Percentiles rank a stretch among this genome's conserved stretches.
Evolutionary conservation across 1,284 basidiomycete genomes (phyloP).

Genomic region (Ustilago crameri): DNA sequence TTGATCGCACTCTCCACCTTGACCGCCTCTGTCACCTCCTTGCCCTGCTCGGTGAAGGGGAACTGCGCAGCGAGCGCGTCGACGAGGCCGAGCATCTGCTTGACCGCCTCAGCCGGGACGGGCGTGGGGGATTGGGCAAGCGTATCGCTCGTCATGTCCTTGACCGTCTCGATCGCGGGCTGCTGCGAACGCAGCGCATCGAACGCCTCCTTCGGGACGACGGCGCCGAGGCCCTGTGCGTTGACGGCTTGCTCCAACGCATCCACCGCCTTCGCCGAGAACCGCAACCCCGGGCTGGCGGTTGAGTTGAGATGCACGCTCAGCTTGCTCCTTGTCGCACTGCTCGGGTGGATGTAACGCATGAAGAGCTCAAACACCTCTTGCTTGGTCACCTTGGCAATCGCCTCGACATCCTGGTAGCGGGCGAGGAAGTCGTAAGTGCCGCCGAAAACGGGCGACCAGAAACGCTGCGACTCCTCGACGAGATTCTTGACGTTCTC

Average conservation of each 20-base stretch:
- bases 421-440: conserved; percentile 70
- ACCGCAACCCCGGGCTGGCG: conserved; percentile 72
- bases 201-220: conserved; percentile 72
- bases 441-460: conserved; percentile 75
- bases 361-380: conserved; percentile 83
- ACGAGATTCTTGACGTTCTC: conserved; percentile 64
- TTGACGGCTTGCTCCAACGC: conserved; percentile 75
- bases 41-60: conserved; percentile 68
- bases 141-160: conserved; percentile 49
- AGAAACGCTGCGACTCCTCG: conserved; percentile 70
- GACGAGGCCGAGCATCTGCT: conserved; percentile 72
- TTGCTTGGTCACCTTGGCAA: conserved; percentile 77
- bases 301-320: conserved; percentile 67
- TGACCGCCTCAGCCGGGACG: conserved; percentile 70
- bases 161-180: conserved; percentile 69
- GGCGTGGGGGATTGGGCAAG: conserved; percentile 67
- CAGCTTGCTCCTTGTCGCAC: conserved; percentile 50
- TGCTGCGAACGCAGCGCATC: conserved; percentile 71
- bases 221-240: conserved; percentile 73
- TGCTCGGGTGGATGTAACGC: conserved; percentile 74
- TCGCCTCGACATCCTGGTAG: conserved; percentile 76
- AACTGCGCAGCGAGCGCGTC: conserved; percentile 75
- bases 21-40: conserved; percentile 71
- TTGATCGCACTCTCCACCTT: conserved; percentile 69
- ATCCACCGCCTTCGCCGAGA: conserved; percentile 77